Conservation (phyloP, 2,329 filamentous ascomycete genomes). For the Colletotrichum costaricense region DNA sequence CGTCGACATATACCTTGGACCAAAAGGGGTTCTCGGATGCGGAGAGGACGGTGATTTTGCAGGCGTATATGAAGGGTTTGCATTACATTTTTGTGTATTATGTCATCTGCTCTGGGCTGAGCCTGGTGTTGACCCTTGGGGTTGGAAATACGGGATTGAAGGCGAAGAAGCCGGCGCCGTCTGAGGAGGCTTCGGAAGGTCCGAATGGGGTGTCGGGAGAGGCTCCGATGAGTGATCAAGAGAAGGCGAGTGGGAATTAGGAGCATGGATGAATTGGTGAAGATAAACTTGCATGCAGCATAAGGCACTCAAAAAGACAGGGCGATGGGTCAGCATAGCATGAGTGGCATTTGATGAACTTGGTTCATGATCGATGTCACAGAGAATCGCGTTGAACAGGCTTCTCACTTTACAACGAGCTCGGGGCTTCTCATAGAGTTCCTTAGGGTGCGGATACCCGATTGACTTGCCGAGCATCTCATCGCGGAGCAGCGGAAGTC, state of each 20-base stretch:
- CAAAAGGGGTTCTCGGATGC: slow-evolving; percentile 35
- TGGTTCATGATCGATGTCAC: neutral
- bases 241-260: neutral
- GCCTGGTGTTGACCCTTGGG: slow-evolving; percentile 35
- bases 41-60: slow-evolving; percentile 37
- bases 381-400: neutral
- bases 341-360: neutral
- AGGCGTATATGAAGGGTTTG: slow-evolving; percentile 44
- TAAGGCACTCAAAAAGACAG: neutral
- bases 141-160: slow-evolving; percentile 40
- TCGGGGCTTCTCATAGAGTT: neutral
- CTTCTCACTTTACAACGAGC: neutral
- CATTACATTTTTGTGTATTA: slow-evolving; percentile 44
- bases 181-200: neutral
- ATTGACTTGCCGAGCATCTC: neutral
- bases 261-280: too few species aligned
- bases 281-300: neutral
- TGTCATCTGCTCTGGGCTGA: slow-evolving; percentile 35
- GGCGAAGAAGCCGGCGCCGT: slow-evolving; percentile 23
- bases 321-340: neutral
- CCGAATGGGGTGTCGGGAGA: neutral
- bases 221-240: neutral
- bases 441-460: neutral
- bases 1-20: slow-evolving; percentile 39
- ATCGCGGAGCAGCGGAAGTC: neutral